Evolutionary conservation across 2,329 filamentous ascomycete species (phyloP).

Genomic region (Lachnum nothofagi): DNA sequence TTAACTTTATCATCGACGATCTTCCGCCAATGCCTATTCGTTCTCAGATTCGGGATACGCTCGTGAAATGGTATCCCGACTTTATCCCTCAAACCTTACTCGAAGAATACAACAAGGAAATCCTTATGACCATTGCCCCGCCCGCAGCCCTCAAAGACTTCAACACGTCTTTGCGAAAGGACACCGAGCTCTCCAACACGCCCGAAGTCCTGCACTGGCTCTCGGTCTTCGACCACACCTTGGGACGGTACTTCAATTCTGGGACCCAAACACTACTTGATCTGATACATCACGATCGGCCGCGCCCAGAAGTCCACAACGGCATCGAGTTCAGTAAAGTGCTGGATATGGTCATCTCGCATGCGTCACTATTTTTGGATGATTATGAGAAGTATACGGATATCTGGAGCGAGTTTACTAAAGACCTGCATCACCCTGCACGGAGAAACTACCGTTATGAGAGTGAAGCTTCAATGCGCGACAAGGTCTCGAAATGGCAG

Average conservation of each 20-base stretch:
- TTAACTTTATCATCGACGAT: constrained; percentile 6
- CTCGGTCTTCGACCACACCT: constrained; percentile 3
- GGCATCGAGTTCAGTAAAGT: constrained; percentile 7
- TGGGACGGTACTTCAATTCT: constrained; percentile 2
- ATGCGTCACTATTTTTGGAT: constrained; percentile 11
- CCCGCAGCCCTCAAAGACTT: constrained; percentile 7
- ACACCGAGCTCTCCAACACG: constrained; percentile 9
- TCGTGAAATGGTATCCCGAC: constrained; percentile 5
- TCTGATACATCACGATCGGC: constrained; percentile 4
- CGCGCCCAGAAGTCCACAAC: constrained; percentile 1
- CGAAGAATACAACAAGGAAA: constrained; percentile 12
- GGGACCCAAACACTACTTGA: constrained; percentile 4
- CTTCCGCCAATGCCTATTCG: constrained; percentile 11
- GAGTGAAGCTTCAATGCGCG: neutral
- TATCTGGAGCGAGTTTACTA: constrained; percentile 8
- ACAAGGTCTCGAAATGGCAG: constrained; percentile 1
- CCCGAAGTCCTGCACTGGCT: constrained; percentile 13
- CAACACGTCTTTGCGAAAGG: constrained; percentile 10
- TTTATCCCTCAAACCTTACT: constrained; percentile 8
- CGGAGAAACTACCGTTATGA: neutral
- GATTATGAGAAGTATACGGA: constrained; percentile 8
- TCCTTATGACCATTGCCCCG: constrained; percentile 12
- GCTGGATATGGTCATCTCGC: constrained; percentile 4
- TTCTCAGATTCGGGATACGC: constrained; percentile 6
- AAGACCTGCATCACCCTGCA: constrained; percentile 7